Evolutionary conservation across 495 filamentous ascomycete species (phyloP).

Genomic region (Trypethelium eluteriae): DNA sequence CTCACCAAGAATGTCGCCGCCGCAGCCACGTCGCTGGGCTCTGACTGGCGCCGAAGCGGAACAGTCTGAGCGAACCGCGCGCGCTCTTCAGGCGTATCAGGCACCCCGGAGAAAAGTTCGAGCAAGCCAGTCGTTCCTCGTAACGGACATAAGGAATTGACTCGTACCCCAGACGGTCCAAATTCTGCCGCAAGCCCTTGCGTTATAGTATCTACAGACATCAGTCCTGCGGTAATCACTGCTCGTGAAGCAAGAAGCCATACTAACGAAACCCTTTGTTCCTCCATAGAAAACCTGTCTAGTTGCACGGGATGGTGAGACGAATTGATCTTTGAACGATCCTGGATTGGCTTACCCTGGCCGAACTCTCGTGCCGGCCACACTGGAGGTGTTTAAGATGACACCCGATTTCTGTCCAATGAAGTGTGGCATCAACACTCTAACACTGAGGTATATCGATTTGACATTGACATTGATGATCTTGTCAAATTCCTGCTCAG

Average conservation of each 20-base stretch:
- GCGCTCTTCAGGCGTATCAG: conserved; percentile 58
- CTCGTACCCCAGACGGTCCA: conserved; percentile 55
- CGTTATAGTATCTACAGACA: conserved; percentile 39
- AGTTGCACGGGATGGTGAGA: not conserved
- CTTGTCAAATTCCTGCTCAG: conserved; percentile 58
- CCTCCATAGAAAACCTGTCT: conserved; percentile 10
- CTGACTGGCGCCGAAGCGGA: conserved; percentile 55
- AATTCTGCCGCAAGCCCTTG: conserved; percentile 64
- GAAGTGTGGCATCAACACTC: conserved; percentile 47
- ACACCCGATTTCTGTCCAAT: conserved; percentile 52
- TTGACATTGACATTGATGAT: conserved; percentile 63
- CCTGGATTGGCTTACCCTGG: conserved; percentile 36
- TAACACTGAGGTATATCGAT: conserved; percentile 50
- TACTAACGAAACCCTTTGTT: conserved; percentile 5
- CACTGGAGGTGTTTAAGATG: conserved; percentile 57
- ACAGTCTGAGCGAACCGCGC: conserved; percentile 57
- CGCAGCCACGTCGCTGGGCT: conserved; percentile 58
- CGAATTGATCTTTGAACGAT: not conserved
- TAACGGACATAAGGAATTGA: conserved; percentile 57
- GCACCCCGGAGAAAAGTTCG: conserved; percentile 56
- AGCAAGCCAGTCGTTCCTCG: conserved; percentile 61
- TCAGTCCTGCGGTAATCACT: not conserved
- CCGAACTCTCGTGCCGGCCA: conserved; percentile 55
- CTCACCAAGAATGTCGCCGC: conserved; percentile 60
- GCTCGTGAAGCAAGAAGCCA: not conserved